These are phyloP conservation scores for Colletotrichum tamarilloi DNA, from an alignment of 2,329 filamentous ascomycete species.

Conservation along the genomic window DNA sequence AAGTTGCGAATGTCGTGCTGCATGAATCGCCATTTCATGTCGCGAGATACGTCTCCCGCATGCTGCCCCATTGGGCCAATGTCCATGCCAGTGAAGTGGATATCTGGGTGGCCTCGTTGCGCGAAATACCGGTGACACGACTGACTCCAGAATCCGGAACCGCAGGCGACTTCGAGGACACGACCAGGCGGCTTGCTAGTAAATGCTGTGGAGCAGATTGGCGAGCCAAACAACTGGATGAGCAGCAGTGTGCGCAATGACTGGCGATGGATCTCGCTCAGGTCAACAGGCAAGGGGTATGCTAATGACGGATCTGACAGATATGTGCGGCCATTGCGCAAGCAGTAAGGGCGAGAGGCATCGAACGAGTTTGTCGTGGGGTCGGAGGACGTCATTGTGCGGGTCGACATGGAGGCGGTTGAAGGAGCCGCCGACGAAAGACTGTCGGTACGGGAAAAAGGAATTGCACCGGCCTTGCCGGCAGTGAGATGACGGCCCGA, in stretches of 20 bases:
- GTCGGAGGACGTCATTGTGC: slow-evolving; percentile 62
- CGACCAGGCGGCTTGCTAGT: slow-evolving; percentile 75
- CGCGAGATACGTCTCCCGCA: slow-evolving; percentile 64
- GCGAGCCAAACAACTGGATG: slow-evolving; percentile 83
- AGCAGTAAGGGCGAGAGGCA: slow-evolving; percentile 66
- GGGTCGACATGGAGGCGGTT: slow-evolving; percentile 52
- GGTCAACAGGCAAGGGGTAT: slow-evolving; percentile 91
- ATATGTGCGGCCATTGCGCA: slow-evolving; percentile 85
- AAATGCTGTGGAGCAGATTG: slow-evolving; percentile 72
- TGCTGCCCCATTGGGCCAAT: slow-evolving; percentile 74
- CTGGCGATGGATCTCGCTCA: slow-evolving; percentile 88
- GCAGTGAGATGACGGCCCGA: slow-evolving; percentile 35
- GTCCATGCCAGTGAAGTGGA: slow-evolving; percentile 86
- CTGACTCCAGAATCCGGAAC: slow-evolving; percentile 89
- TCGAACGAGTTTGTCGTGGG: slow-evolving; percentile 56
- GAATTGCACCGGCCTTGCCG: slow-evolving; percentile 47
- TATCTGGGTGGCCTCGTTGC: slow-evolving; percentile 72
- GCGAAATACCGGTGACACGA: slow-evolving; percentile 86
- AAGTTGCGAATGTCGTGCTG: slow-evolving; percentile 84
- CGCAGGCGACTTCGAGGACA: slow-evolving; percentile 89
- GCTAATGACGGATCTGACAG: slow-evolving; percentile 76
- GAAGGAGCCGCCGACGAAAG: slow-evolving; percentile 58
- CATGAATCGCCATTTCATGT: slow-evolving; percentile 89
- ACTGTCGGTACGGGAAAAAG: slow-evolving; percentile 56
- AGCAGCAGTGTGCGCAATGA: slow-evolving; percentile 85